A percentile compares a stretch with the other conserved stretches of the same genome.
Evolutionary conservation across 2,329 filamentous ascomycete species (phyloP).

Genomic region (Curvularia eragrostidis): DNA sequence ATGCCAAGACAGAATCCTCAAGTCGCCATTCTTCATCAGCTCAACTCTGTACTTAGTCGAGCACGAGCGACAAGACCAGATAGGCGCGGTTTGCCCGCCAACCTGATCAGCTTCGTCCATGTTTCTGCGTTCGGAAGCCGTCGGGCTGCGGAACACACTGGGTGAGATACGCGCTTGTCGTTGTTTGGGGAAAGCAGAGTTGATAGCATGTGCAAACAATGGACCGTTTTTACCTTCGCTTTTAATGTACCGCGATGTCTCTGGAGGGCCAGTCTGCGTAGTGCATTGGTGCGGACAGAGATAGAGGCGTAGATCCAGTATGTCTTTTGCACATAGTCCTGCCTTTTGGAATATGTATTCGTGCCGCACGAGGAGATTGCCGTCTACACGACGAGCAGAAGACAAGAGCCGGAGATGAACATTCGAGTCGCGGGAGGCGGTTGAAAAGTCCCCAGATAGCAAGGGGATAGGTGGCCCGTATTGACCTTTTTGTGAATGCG

Average conservation of each 20-base stretch:
- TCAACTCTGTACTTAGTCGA: not conserved
- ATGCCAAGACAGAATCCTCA: not conserved
- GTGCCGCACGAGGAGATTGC: not conserved
- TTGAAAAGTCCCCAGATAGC: not conserved
- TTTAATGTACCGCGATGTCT: not conserved
- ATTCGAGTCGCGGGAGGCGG: not conserved
- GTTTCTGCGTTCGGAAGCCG: not conserved
- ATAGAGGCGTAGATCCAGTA: not conserved
- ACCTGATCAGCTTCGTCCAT: not conserved
- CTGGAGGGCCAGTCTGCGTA: not conserved
- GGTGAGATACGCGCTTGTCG: not conserved
- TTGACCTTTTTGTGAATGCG: not conserved
- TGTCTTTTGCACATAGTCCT: not conserved
- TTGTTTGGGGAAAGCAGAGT: not conserved
- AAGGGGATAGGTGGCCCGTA: not conserved
- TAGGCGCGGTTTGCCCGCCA: not conserved
- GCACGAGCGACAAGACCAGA: not conserved
- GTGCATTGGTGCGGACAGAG: not conserved
- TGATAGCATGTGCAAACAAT: not conserved
- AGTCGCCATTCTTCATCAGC: not conserved
- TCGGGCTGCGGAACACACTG: not conserved
- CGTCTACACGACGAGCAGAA: not conserved
- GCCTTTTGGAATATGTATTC: not conserved
- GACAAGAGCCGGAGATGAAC: not conserved
- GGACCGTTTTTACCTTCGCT: not conserved